Evolutionary conservation across 495 filamentous ascomycete species (phyloP), one percentile per base, ranked within the genome.

Genomic region (Lasiosphaeria ovina): DNA sequence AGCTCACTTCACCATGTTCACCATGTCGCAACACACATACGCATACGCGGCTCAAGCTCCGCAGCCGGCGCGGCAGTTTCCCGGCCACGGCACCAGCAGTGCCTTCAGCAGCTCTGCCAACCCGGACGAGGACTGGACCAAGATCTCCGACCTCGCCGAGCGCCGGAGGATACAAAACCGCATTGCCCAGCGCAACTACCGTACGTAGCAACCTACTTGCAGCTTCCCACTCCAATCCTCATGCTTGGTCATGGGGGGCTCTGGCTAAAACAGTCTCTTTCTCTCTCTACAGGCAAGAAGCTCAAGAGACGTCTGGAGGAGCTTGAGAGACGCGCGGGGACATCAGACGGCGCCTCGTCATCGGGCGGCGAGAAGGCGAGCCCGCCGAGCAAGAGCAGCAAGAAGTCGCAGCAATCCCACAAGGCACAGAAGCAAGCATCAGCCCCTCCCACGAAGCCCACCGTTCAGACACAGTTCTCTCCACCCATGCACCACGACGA

Each of bases 81-180:
- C 83, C 16, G 81, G 70, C 58, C 87, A 91, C 70, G 87, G 85
- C 62, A 95, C 91, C 49, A 95, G 93, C 78, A 96, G 92, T 73
- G 94, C 95, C 63, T 97, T 97, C 84, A 96, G 92, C 78, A 89
- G 89, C 64, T 94, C 90, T 61, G 95, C 94, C 66, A 94, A 97
- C 74, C 92, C 94, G 57, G 93, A 96, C 66, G 93, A 98, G 76
- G 93, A 98, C 79, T 98, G 93, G 93, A 98, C 93, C 70, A 94
- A 98, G 85, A 97, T 98, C 76, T 97, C 94, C 49, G 93, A 98
- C 72, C 83, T 97, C 45, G 93, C 93, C 56, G 93, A 97, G 78
- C 85, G 93, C 64, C 82, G 93, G 70, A 83, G 93, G 69, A 97
- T 98, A 77, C 93, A 98, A 77, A 98, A 98, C 77, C 85, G 93